Base-by-base conservation (phyloP, 768 basidiomycete genomes). In the Rhodotorula paludigena region DNA sequence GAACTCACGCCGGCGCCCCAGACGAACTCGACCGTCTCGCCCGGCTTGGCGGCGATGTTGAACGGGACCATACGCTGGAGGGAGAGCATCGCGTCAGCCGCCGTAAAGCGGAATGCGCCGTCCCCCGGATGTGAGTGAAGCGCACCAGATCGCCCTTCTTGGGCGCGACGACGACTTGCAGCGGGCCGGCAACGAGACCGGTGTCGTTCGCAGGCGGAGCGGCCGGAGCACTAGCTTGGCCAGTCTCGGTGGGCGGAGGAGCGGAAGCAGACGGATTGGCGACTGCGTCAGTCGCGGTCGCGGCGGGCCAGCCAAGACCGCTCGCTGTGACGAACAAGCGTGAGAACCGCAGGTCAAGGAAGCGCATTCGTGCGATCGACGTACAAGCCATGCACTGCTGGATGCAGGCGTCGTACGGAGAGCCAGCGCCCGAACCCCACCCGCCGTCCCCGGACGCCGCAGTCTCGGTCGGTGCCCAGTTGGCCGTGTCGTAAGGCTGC, bases 1-100 rank as follows among this genome's bases (percentile, higher is more conserved):
- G n/a, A 8, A 25, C 49, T 28, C 28, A 58, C 42, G 21, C 39
- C 49, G 59, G 87, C 88, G 62, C 83, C 83, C 89, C 89, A 91
- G 2, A 66, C 20, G 53, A 63, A 71, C 14, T 58, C 48, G 28
- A 71, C 36, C 7, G 32, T 60, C 28, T 44, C 11, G 8, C 64
- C 64, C 14, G 20, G 20, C 25, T 44, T 49, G 18, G 47, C 64
- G 16, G 39, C 33, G 49, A 66, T 63, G 58, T 66, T 64, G 62
- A 69, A 69, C 16, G 67, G 67, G 1, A 69, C 67, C 57, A 69
- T 60, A 33, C 49, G 32, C 45, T 16, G 16, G 25, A 25, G 32
- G 41, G 20, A 36, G n/a, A 30, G 39, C 49, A 39, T n/a, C n/a
- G n/a, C n/a, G n/a, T n/a, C n/a, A n/a, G n/a, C n/a, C n/a, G n/a